Evolutionary conservation across 2,329 filamentous ascomycete genomes (phyloP), one percentile per base, ranked within the genome.

Genomic region (Phaeoacremonium minimum): DNA sequence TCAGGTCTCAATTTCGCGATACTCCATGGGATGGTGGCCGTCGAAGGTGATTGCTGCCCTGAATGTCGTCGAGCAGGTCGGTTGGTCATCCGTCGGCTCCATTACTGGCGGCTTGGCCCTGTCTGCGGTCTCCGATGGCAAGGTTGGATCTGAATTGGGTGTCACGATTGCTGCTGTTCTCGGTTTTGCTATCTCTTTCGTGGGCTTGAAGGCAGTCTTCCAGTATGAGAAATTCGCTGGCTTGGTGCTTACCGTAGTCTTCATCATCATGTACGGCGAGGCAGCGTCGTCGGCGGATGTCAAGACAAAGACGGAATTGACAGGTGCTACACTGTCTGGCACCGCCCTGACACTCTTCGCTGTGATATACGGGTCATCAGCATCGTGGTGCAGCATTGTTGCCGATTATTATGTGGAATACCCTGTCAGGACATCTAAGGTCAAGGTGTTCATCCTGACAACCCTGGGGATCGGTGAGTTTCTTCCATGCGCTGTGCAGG

Each of bases 121-220:
- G 16, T 60, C 64, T 3, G 68, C 69, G n/a, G 64, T 70, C 30
- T 63, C 61, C 3, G 52, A 62, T 29, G 64, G 65, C 16, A 51
- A 46, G n/a, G 51, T 77, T 26, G 67, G 63, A 32, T 59, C 69
- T 1, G 60, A 66, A 12, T 63, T 73, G n/a, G 71, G 73, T 12
- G 74, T 79, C 35, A 61, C 75, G 38, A 64, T 78, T 28, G 63
- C 73, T 15, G 64, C 64, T 7, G 50, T 76, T 11, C 52, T 71
- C 14, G 64, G 67, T 5, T 61, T 76, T 29, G 38, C 71, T 32
- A 63, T 77, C 15, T 71, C 70, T 1, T 70, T 77, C 46, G 63
- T 71, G 33, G 74, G 74, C 0, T 65, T 73, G 46, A 62, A 60
- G 44, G 58, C 63, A 15, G 60, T 76, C 30, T 63, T 75, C 40